Base-by-base conservation (phyloP, 176 grass and related monocot genomes). In the Canna indica region DNA sequence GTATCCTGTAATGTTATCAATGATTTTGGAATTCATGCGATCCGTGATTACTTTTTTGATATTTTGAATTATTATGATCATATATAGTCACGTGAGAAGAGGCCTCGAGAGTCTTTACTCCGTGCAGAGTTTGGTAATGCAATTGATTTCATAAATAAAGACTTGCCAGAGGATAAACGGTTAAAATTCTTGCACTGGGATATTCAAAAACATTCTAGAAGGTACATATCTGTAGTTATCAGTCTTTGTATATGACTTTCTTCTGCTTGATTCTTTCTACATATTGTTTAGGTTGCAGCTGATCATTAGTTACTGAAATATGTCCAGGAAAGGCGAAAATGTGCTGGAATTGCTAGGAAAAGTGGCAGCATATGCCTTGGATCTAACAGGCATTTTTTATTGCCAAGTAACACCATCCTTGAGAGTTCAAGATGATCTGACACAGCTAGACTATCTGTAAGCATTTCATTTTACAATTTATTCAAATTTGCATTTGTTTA, bases 111-210 rank as follows among this genome's bases (percentile, higher is more conserved):
- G 82, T 88, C 95, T 54, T 75, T 99, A 65, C 95, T 99, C 64
- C 77, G 90, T 76, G 80, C 78, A 59, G 90, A 99, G 78, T 99
- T 99, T 82, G 86, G 89, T 60, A 88, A 86, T 67, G 86, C 95
- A 63, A 99, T 99, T 47, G 64, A 94, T 86, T 48, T 80, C 36
- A 90, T 99, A 76, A 99, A 99, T 64, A 99, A 93, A 68, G 80
- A 67, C 57, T 83, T 90, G 48, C 46, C 86, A 31, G 82, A 88
- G 58, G 84, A 94, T 59, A 78, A 73, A 26, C 77, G 78, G 59
- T 82, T 99, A 28, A 89, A 77, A 71, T 99, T 99, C 79, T 81
- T 99, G 76, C 95, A 99, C 78, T 93, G 91, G 95, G 95, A 99
- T 90, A 82, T 99, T 44, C 85, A 87, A 81, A 99, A 93, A 64